These are phyloP conservation scores for Suzukiozyma palmioleophila DNA, from an alignment of 1,139 yeast genomes.

Conservation along the genomic window DNA sequence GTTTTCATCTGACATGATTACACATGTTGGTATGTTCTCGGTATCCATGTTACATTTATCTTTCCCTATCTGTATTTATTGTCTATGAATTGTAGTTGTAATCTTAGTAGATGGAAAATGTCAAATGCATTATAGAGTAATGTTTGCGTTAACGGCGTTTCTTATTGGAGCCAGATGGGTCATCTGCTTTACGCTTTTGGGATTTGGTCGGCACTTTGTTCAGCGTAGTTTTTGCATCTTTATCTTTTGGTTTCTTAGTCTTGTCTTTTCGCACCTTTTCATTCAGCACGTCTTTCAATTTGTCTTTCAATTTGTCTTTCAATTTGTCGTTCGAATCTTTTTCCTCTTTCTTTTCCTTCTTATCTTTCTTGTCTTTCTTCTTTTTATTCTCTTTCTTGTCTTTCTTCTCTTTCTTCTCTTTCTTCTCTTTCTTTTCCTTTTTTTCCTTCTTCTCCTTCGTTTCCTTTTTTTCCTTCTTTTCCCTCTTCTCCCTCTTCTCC, in stretches of 20 bases:
- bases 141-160: not conserved
- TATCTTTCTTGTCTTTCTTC: constrained; percentile 9
- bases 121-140: too few relatives aligned
- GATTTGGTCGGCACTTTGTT: constrained; percentile 6
- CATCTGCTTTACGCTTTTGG: constrained; percentile 9
- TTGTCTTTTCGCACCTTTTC: constrained; percentile 11
- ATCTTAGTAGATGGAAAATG: too few relatives aligned
- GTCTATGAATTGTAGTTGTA: too few relatives aligned
- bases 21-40: too few relatives aligned
- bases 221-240: constrained; percentile 6
- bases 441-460: constrained; percentile 12
- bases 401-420: constrained; percentile 10
- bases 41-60: too few relatives aligned
- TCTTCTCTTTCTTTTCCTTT: constrained; percentile 12
- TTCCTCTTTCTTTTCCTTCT: constrained; percentile 9
- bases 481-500: constrained; percentile 15
- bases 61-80: too few relatives aligned
- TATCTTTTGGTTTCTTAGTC: constrained; percentile 8
- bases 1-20: too few relatives aligned
- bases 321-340: constrained; percentile 3
- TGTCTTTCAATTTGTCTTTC: constrained; percentile 5
- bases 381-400: constrained; percentile 13
- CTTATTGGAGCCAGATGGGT: constrained; percentile 11
- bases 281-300: constrained; percentile 9
- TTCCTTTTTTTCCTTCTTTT: constrained; percentile 12